Evolutionary conservation across 2,329 filamentous ascomycete species (phyloP).

Genomic region (Rhytidhysteron rufulum): DNA sequence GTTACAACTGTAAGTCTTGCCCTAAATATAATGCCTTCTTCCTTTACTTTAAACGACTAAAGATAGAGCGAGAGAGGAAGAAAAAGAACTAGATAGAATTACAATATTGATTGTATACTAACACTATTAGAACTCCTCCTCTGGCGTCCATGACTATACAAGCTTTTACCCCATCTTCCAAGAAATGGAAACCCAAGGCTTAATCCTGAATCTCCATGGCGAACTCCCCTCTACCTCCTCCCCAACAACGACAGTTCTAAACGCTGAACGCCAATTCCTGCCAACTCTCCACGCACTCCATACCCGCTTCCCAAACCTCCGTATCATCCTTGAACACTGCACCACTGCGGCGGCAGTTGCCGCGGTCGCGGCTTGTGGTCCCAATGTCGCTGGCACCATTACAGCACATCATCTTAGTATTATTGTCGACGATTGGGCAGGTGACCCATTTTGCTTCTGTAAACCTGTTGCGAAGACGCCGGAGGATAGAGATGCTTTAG

Average conservation of each 20-base stretch:
- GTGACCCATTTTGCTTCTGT: conserved; percentile 74
- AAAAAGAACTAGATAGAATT: too few species aligned
- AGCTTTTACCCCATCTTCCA: conserved; percentile 74
- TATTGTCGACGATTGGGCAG: conserved; percentile 68
- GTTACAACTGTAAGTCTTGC: conserved; percentile 27
- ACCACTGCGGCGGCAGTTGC: conserved; percentile 78
- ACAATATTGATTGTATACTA: too few species aligned
- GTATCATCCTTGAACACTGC: conserved; percentile 73
- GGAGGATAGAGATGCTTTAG: conserved; percentile 66
- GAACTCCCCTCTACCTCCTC: conserved; percentile 62
- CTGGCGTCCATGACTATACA: conserved; percentile 67
- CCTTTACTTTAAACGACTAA: too few species aligned
- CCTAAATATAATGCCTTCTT: too few species aligned
- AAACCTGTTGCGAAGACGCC: conserved; percentile 65
- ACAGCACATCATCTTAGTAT: conserved; percentile 84
- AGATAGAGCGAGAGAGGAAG: too few species aligned
- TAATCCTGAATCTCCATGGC: conserved; percentile 92
- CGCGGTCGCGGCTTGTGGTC: conserved; percentile 71
- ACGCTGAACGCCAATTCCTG: conserved; percentile 70
- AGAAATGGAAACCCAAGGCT: conserved; percentile 80
- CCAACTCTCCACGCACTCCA: conserved; percentile 75
- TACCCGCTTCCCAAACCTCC: conserved; percentile 67
- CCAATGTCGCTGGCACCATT: conserved; percentile 74
- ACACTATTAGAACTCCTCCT: conserved; percentile 51
- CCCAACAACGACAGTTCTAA: conserved; percentile 24